These are phyloP conservation scores for Aureobasidium sp. DNA, from an alignment of 2,329 filamentous ascomycete genomes.

Conservation along the genomic window DNA sequence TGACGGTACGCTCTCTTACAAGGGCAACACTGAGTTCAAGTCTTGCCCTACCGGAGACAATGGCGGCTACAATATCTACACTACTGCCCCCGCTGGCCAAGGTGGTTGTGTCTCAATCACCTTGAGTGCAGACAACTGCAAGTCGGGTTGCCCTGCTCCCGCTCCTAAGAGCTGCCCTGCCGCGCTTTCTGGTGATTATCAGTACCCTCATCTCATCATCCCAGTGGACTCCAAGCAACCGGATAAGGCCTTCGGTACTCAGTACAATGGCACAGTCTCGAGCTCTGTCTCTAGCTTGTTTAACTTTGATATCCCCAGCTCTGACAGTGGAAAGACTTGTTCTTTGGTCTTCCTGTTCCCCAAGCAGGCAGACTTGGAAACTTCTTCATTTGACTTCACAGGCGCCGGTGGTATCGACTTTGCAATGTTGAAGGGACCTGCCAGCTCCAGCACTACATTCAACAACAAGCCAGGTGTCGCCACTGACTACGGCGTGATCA, in stretches of 20 bases:
- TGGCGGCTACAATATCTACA: slow-evolving; percentile 51
- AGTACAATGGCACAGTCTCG: slow-evolving; percentile 50
- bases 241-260: slow-evolving; percentile 45
- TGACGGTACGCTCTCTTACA: slow-evolving; percentile 46
- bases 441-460: slow-evolving; percentile 46
- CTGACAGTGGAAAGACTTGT: slow-evolving; percentile 52
- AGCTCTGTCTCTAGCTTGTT: slow-evolving; percentile 52
- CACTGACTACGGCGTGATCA: slow-evolving; percentile 37
- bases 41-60: slow-evolving; percentile 53
- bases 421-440: slow-evolving; percentile 30
- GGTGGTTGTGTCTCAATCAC: slow-evolving; percentile 45
- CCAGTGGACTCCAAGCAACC: slow-evolving; percentile 51
- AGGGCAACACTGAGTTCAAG: slow-evolving; percentile 49
- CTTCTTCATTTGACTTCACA: slow-evolving; percentile 50
- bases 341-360: slow-evolving; percentile 61
- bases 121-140: slow-evolving; percentile 37
- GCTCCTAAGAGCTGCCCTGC: slow-evolving; percentile 17
- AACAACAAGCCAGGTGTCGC: slow-evolving; percentile 44
- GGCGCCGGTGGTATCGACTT: slow-evolving; percentile 49
- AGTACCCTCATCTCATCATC: slow-evolving; percentile 56
- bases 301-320: slow-evolving; percentile 59
- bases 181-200: slow-evolving; percentile 16
- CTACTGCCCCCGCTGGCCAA: slow-evolving; percentile 33
- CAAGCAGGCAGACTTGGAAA: slow-evolving; percentile 48
- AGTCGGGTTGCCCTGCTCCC: slow-evolving; percentile 30